phyloP scores from a whole-genome alignment of 2,329 filamentous ascomycete species.

The Neodidymelliopsis sp. region DNA sequence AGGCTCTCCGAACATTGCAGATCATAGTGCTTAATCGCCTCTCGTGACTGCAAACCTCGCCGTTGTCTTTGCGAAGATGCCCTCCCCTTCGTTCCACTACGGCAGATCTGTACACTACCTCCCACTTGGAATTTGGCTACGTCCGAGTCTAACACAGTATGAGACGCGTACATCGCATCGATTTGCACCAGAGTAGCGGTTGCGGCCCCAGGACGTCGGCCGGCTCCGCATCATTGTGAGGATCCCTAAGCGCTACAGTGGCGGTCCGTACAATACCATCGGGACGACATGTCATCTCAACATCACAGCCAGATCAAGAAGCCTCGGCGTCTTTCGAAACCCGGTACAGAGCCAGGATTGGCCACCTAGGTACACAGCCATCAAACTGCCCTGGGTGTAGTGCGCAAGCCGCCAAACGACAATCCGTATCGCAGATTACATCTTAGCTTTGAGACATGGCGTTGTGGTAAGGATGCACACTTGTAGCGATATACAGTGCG shows the following conservation, averaged over 20 bases:
- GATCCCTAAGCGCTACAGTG: too few species aligned
- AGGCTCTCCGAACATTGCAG: background rate
- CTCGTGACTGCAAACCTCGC: background rate
- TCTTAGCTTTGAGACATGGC: background rate
- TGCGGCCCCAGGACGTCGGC: too few species aligned
- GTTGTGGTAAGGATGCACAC: background rate
- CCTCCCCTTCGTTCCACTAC: background rate
- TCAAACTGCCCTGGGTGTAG: background rate
- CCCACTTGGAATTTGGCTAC: too few species aligned
- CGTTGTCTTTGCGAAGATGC: background rate
- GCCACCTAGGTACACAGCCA: background rate
- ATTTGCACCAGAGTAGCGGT: too few species aligned
- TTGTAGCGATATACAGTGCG: background rate
- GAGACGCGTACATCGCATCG: too few species aligned
- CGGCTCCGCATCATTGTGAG: too few species aligned
- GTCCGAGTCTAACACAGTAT: too few species aligned
- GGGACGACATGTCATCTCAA: background rate
- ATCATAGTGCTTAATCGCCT: too few species aligned
- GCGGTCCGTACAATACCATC: too few species aligned
- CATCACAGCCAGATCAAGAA: background rate
- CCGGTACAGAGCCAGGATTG: too few species aligned
- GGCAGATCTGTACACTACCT: background rate
- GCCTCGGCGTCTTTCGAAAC: too few species aligned
- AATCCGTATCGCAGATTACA: background rate
- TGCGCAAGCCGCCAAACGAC: slow-evolving; percentile 2